Base-by-base conservation (phyloP, 169 alveolate genomes). In the Plasmodium vivax region DNA sequence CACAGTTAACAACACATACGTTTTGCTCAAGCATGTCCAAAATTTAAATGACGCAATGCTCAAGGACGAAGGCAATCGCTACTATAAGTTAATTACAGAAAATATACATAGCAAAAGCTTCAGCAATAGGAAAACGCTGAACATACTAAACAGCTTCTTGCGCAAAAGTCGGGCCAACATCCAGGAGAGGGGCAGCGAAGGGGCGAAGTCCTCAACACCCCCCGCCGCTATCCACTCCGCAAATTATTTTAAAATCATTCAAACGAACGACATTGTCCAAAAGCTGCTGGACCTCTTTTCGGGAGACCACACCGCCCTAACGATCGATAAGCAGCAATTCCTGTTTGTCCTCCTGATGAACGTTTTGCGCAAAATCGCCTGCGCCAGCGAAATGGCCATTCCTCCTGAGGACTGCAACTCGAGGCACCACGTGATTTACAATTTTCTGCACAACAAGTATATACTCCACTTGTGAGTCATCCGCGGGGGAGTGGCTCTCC, bases 301-400 rank as follows among this genome's bases (percentile, higher is more conserved):
- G 30, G 45, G 71, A 19, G 62, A 58, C 1, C 83, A 62, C 68
- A 73, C 88, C 32, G 41, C 82, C 8, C 73, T 90, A 30, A 58
- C 84, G 72, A 62, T 90, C 34, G 94, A 90, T 56, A 90, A 90
- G 72, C 94, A 90, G 27, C 94, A 90, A 41, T 90, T 90, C 83
- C 51, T 90, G 56, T 90, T 90, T 90, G 94, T 90, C 16, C 79
- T 90, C 16, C 51, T 90, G 32, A 90, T 90, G 94, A 90, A 90
- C 72, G 47, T 80, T 56, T 56, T 90, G 54, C 62, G 83, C 45
- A 62, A 80, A 80, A 62, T 90, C 32, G n/a, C 82, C 14, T 68
- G 41, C 14, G 14, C 12, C 54, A 45, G 54, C 27, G 71, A 90
- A 80, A 30, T 38, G 10, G 34, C 34, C 45, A 62, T 51, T 38